A percentile compares a stretch with the other conserved stretches of the same genome.
Conservation (phyloP, 805 yeast genomes). For the Debaryomyces maramus region DNA sequence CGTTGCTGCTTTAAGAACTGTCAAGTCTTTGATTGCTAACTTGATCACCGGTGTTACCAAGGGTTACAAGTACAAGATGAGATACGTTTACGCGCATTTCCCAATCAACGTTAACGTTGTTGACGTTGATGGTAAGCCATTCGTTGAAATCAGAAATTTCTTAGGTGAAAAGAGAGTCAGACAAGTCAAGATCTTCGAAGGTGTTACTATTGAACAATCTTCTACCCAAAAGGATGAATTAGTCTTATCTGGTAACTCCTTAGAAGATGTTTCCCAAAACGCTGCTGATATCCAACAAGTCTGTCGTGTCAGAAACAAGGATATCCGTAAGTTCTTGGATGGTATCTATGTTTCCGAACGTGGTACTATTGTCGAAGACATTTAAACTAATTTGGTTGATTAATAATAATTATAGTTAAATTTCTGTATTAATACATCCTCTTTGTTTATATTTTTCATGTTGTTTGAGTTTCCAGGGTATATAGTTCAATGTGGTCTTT, state of each 20-base stretch:
- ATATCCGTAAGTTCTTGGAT: constrained; percentile 99
- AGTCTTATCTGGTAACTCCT: constrained; percentile 89
- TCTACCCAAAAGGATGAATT: constrained; percentile 92
- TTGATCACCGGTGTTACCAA: constrained; percentile 97
- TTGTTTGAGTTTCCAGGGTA: constrained; percentile 17
- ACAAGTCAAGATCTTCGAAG: constrained; percentile 80
- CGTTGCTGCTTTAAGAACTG: constrained; percentile 99
- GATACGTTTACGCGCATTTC: constrained; percentile 99
- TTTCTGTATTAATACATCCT: constrained; percentile 21
- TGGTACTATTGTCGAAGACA: constrained; percentile 79
- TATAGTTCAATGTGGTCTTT: constrained; percentile 31
- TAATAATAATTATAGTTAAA: constrained; percentile 2
- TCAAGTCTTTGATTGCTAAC: constrained; percentile 91
- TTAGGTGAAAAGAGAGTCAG: constrained; percentile 99
- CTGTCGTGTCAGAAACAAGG: constrained; percentile 99
- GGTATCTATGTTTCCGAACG: constrained; percentile 99
- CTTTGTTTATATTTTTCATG: constrained; percentile 17
- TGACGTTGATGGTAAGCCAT: constrained; percentile 70
- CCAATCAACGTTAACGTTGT: constrained; percentile 96
- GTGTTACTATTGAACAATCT: constrained; percentile 84
- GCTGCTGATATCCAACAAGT: constrained; percentile 98
- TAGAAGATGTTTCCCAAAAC: constrained; percentile 96
- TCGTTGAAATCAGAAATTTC: constrained; percentile 97
- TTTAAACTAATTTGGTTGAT: constrained; percentile 23
- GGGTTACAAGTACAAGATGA: constrained; percentile 99